Evolutionary conservation across 306 rosid species (phyloP).

Genomic region (Aeschynomene evenia): DNA sequence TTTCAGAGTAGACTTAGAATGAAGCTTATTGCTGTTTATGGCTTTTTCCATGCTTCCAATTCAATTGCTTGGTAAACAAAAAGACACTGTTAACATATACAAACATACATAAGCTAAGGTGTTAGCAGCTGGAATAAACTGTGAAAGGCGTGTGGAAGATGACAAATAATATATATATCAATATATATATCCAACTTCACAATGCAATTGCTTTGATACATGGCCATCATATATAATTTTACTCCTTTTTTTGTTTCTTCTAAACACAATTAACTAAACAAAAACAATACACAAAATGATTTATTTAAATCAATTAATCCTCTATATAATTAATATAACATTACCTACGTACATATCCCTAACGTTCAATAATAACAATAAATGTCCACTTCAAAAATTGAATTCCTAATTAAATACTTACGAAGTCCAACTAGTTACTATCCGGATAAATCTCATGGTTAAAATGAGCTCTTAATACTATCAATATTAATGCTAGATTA

Average conservation of each 20-base stretch:
- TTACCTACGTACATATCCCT: too few species aligned
- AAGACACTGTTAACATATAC: background rate
- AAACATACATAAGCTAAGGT: too few species aligned
- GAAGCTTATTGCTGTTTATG: background rate
- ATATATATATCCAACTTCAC: background rate
- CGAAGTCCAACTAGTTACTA: too few species aligned
- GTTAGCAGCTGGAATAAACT: background rate
- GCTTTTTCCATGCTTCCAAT: background rate
- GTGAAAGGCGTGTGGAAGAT: background rate
- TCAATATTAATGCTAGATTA: too few species aligned
- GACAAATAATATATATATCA: too few species aligned
- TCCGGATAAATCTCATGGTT: too few species aligned
- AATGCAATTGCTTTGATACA: background rate
- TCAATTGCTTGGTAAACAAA: background rate
- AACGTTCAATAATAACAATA: too few species aligned
- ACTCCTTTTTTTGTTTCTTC: background rate
- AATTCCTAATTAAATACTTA: too few species aligned
- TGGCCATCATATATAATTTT: background rate
- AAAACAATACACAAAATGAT: too few species aligned
- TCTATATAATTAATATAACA: background rate
- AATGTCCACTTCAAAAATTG: too few species aligned
- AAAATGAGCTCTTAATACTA: too few species aligned
- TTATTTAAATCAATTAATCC: background rate
- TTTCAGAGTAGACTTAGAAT: too few species aligned
- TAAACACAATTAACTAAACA: background rate